A percentile compares a stretch with the other conserved stretches of the same genome.
Conservation (phyloP, 2,329 filamentous ascomycete species). For the Aspergillus oerlinghausenensis region DNA sequence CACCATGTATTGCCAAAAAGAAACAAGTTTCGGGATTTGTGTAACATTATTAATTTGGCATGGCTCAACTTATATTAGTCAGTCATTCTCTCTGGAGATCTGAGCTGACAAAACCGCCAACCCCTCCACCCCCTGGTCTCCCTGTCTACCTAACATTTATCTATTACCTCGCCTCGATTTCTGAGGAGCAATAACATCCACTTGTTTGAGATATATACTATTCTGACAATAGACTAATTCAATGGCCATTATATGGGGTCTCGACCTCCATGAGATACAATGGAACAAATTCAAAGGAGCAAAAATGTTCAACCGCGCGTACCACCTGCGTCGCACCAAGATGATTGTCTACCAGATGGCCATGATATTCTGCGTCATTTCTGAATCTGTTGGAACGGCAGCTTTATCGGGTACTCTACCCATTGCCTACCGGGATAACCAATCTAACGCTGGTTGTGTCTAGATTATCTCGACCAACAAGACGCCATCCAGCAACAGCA, state of each 20-base stretch:
- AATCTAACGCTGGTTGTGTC: not conserved
- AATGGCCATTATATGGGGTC: constrained; percentile 53
- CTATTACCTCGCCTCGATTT: too few relatives aligned
- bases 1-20: too few relatives aligned
- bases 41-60: too few relatives aligned
- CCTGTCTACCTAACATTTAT: too few relatives aligned
- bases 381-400: constrained; percentile 54
- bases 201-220: too few relatives aligned
- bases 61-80: too few relatives aligned
- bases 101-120: too few relatives aligned
- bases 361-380: constrained; percentile 55
- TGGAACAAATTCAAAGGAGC: constrained; percentile 55
- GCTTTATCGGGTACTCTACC: constrained; percentile 46
- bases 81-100: too few relatives aligned
- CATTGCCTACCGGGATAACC: not conserved
- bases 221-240: not conserved
- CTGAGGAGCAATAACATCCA: too few relatives aligned
- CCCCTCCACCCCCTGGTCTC: too few relatives aligned
- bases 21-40: too few relatives aligned
- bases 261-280: constrained; percentile 54
- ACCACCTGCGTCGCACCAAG: constrained; percentile 53
- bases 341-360: constrained; percentile 58
- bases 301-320: constrained; percentile 56
- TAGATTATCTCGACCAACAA: constrained; percentile 55
- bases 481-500: constrained; percentile 40